Evolutionary conservation across 495 filamentous ascomycete genomes (phyloP), one percentile per base, ranked within the genome.

Genomic region (Lasiosphaeris hirsuta): DNA sequence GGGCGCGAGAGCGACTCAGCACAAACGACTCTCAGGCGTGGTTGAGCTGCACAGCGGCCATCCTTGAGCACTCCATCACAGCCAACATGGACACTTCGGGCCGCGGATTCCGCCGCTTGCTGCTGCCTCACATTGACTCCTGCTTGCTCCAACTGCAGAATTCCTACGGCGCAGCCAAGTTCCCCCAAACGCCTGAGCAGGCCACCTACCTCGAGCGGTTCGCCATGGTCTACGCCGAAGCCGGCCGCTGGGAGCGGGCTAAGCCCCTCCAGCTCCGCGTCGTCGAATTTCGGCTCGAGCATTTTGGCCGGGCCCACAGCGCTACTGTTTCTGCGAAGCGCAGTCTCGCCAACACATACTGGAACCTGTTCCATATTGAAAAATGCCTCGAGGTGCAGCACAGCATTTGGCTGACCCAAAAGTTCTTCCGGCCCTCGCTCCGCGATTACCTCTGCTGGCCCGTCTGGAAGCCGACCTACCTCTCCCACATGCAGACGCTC

Each of bases 401-500:
- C 30, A 33, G 17, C 47, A 50, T 50, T n/a, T 50, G 47, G 47
- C 47, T 50, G 10, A 35, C 47, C 4, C 47, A 50, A 50, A 50
- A 50, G 47, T 30, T 50, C 13, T 50, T 50, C 30, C 47, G 47
- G 23, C 47, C 47, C 30, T 50, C 47, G 13, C 34, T 50, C 47
- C 30, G 30, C 47, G 47, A 50, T 17, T 50, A 50, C 47, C 14
- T 50, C 6, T 50, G 47, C 47, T 50, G 47, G 47, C 47, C 47
- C 23, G n/a, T 50, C 23, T 50, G 47, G 47, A 50, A 50, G 34
- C 47, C 47, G 11, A 50, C 47, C 0, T 50, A 50, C 33, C 47
- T 50, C 30, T 50, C 47, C 4, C 47, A 50, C 47, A 50, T 50
- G 47, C 47, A 50, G 14, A 50, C 47, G n/a, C 47, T 50, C 47